Evolutionary conservation across 805 yeast genomes (phyloP).

Genomic region (Candida insectorum): DNA sequence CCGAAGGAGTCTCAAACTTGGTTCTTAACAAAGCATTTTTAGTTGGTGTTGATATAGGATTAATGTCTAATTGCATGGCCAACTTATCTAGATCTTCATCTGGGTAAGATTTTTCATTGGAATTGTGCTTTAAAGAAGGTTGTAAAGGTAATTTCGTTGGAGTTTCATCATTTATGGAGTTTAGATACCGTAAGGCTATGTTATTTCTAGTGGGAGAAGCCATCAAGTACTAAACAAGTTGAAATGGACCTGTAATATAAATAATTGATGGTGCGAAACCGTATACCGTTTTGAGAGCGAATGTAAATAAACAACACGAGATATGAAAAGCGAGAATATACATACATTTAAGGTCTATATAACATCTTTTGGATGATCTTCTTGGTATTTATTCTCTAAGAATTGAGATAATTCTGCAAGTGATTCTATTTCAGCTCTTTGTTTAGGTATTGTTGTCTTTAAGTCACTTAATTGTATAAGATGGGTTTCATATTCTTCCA

Average conservation of each 20-base stretch:
- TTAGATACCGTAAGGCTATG: slow-evolving; percentile 34
- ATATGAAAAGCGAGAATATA: too few relatives aligned
- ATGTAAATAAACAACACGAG: too few relatives aligned
- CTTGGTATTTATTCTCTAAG: slow-evolving; percentile 20
- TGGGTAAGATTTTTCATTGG: slow-evolving; percentile 14
- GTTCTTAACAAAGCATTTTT: slow-evolving; percentile 27
- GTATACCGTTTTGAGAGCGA: too few relatives aligned
- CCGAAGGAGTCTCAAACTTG: slow-evolving; percentile 39
- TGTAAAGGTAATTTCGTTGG: slow-evolving; percentile 27
- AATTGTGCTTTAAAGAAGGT: slow-evolving; percentile 26
- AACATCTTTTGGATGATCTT: too few relatives aligned
- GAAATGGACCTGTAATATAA: too few relatives aligned
- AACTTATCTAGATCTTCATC: slow-evolving; percentile 36
- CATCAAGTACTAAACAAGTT: slow-evolving; percentile 2
- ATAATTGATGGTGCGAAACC: too few relatives aligned
- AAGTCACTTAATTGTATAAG: slow-evolving; percentile 28
- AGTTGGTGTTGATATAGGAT: slow-evolving; percentile 20
- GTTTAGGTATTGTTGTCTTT: slow-evolving; percentile 34
- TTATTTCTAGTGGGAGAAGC: slow-evolving; percentile 15
- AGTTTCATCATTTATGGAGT: slow-evolving; percentile 25
- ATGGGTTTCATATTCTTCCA: slow-evolving; percentile 24
- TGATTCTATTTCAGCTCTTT: slow-evolving; percentile 31
- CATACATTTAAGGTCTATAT: not conserved
- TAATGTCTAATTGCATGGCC: slow-evolving; percentile 34
- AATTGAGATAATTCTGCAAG: slow-evolving; percentile 28